phyloP scores from a whole-genome alignment of 257 asterid genomes.

The Jasminum sambac region DNA sequence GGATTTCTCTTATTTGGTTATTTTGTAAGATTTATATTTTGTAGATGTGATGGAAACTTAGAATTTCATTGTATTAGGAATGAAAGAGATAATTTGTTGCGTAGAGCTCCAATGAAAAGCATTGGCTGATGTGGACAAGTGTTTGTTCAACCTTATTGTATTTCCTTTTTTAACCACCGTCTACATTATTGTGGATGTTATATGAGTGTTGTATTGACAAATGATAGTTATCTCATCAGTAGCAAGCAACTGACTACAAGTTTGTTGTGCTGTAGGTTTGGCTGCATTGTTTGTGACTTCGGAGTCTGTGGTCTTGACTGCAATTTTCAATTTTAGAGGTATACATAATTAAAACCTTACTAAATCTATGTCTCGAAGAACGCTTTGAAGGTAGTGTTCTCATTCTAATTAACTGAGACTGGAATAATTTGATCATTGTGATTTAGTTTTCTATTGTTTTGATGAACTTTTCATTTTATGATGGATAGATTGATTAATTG shows the following conservation, averaged over 20 bases:
- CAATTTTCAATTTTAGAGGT: conserved; percentile 83
- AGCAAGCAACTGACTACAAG: conserved; percentile 12
- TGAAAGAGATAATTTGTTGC: conserved; percentile 21
- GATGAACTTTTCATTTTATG: no score
- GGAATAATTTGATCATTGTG: not conserved
- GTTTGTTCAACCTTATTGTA: no score
- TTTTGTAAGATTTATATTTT: no score
- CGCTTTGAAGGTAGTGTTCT: not conserved
- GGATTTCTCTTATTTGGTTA: no score
- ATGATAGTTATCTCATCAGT: conserved; percentile 12
- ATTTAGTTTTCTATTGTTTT: not conserved
- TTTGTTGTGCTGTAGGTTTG: conserved; percentile 57
- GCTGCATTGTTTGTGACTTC: conserved; percentile 85
- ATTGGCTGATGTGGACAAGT: conserved; percentile 84
- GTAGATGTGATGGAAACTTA: no score
- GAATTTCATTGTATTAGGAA: no score
- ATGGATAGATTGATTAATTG: not conserved
- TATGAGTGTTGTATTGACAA: conserved; percentile 5
- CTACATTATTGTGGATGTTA: not conserved
- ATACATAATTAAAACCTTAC: conserved; percentile 17
- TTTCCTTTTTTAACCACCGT: conserved; percentile 13
- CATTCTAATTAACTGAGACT: not conserved
- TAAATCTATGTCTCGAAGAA: conserved; percentile 1
- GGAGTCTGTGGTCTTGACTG: conserved; percentile 92
- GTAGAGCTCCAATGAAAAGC: conserved; percentile 63